Evolutionary conservation across 148 eudicot species (phyloP).

Genomic region (Nepenthes gracilis): DNA sequence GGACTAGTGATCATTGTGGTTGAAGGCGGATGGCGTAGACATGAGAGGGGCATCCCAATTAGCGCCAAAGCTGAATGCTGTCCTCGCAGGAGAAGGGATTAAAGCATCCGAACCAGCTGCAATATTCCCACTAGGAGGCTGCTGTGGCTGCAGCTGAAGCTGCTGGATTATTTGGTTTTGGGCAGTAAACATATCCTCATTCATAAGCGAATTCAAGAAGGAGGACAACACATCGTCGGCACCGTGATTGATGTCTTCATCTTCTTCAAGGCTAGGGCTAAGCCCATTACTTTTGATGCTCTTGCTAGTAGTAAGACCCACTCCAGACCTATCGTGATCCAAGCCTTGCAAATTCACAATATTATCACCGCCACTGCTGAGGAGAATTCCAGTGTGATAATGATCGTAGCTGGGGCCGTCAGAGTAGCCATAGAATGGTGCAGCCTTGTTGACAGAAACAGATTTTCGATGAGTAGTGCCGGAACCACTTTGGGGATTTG

Average conservation of each 20-base stretch:
- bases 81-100: constrained; percentile 7
- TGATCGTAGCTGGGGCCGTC: background rate
- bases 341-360: background rate
- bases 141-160: background rate
- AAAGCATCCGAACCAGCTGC: constrained; percentile 8
- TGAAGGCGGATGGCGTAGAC: constrained; percentile 4
- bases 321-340: background rate
- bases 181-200: constrained; percentile 13
- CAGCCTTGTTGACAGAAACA: background rate
- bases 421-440: background rate
- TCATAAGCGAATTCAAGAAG: constrained; percentile 12
- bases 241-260: constrained; percentile 5
- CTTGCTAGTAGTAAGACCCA: constrained; percentile 4
- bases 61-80: constrained; percentile 8
- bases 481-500: background rate
- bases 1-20: constrained; percentile 5
- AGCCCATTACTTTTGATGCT: background rate
- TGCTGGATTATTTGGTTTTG: constrained; percentile 3
- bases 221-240: constrained; percentile 12
- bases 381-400: background rate
- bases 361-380: background rate
- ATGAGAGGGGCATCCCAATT: constrained; percentile 25
- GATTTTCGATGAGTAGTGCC: background rate
- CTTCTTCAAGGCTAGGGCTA: constrained; percentile 8
- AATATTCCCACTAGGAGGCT: background rate